phyloP scores from a whole-genome alignment of 2,329 filamentous ascomycete genomes.

The Diaporthe ilicicola region DNA sequence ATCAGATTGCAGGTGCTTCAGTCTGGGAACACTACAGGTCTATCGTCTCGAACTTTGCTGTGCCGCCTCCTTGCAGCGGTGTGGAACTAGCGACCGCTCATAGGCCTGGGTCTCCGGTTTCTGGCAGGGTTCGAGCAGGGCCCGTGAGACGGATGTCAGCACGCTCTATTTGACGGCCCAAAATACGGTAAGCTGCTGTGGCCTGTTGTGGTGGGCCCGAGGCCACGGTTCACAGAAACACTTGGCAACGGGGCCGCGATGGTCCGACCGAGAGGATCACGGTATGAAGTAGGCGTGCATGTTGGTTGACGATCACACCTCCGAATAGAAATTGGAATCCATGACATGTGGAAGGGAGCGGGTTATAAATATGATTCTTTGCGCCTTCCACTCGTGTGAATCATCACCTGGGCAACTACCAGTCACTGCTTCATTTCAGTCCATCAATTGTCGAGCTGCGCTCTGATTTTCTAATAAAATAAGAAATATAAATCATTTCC shows the following conservation, averaged over 20 bases:
- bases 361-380: not conserved
- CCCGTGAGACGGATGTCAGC: not conserved
- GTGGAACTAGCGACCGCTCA: not conserved
- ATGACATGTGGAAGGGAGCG: not conserved
- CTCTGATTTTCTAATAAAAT: not conserved
- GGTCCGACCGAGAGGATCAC: not conserved
- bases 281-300: not conserved
- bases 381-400: not conserved
- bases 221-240: not conserved
- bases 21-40: not conserved
- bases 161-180: not conserved
- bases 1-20: not conserved
- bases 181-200: not conserved
- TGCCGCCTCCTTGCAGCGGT: slow-evolving; percentile 15
- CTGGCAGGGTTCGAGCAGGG: not conserved
- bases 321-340: not conserved
- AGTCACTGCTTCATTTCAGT: not conserved
- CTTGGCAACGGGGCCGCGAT: not conserved
- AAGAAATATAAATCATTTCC: no score
- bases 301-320: not conserved
- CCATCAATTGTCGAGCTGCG: not conserved
- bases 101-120: not conserved
- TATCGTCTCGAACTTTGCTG: slow-evolving; percentile 1
- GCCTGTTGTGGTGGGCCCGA: not conserved
- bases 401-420: not conserved